Evolutionary conservation across 83 land plant species (phyloP).

Genomic region (Picea mariana): DNA sequence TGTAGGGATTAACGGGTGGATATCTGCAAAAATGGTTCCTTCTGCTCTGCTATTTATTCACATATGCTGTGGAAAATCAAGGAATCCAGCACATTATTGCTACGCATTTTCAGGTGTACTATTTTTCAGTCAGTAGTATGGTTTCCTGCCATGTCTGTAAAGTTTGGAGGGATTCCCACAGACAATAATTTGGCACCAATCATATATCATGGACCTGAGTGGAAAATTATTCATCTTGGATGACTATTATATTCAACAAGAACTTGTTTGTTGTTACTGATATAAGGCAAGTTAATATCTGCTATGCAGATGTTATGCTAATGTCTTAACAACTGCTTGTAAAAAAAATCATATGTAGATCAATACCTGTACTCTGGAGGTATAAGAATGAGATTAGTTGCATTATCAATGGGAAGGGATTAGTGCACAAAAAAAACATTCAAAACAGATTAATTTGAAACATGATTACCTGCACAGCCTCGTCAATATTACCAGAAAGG

Average conservation of each 20-base stretch:
- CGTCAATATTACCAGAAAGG: constrained; percentile 86
- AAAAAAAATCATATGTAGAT: not conserved
- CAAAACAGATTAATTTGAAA: not conserved
- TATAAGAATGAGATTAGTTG: not conserved
- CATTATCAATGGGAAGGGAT: not conserved
- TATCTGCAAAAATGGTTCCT: not conserved
- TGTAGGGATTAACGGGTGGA: not conserved
- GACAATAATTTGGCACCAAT: not conserved
- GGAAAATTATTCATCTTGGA: not conserved
- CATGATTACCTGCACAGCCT: constrained; percentile 84
- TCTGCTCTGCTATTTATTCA: not conserved
- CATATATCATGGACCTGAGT: not conserved
- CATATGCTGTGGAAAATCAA: not conserved
- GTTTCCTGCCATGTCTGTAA: too few relatives aligned
- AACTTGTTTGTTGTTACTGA: not conserved
- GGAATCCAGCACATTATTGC: not conserved
- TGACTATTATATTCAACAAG: not conserved
- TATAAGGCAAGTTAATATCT: not conserved
- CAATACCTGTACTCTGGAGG: not conserved
- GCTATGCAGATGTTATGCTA: not conserved
- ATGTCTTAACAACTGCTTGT: not conserved
- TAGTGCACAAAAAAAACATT: not conserved
- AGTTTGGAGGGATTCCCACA: not conserved
- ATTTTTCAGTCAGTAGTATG: too few relatives aligned
- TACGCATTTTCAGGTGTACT: not conserved